Evolutionary conservation across 768 basidiomycete genomes (phyloP).

Genomic region (Psilocybe azurescens): DNA sequence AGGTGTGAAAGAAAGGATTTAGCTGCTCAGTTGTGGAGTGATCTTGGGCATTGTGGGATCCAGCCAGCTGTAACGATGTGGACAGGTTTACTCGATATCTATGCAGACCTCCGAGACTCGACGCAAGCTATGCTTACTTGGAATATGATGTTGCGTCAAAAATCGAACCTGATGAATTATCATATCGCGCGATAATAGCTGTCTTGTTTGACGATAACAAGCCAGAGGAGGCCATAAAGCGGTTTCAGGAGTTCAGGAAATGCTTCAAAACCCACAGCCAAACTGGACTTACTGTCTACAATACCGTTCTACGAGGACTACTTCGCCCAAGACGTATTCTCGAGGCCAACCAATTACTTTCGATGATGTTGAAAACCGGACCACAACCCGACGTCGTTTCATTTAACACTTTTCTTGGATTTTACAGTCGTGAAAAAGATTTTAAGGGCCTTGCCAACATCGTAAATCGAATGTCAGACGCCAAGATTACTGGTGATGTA

Average conservation of each 20-base stretch:
- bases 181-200: slow-evolving; percentile 76
- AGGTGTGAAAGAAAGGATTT: slow-evolving; percentile 57
- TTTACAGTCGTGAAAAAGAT: slow-evolving; percentile 67
- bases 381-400: slow-evolving; percentile 75
- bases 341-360: slow-evolving; percentile 47
- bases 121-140: slow-evolving; percentile 64
- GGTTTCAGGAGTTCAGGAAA: slow-evolving; percentile 57
- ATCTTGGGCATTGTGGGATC: slow-evolving; percentile 56
- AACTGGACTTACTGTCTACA: slow-evolving; percentile 58
- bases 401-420: slow-evolving; percentile 81
- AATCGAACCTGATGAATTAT: slow-evolving; percentile 61
- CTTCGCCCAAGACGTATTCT: slow-evolving; percentile 47
- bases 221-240: slow-evolving; percentile 53
- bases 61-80: slow-evolving; percentile 64
- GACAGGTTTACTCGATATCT: slow-evolving; percentile 74
- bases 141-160: slow-evolving; percentile 63
- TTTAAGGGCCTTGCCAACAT: slow-evolving; percentile 62
- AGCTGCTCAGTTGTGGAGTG: slow-evolving; percentile 71
- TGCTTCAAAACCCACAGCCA: slow-evolving; percentile 27
- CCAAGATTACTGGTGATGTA: slow-evolving; percentile 71
- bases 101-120: slow-evolving; percentile 53
- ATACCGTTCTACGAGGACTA: slow-evolving; percentile 76
- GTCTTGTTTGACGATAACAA: slow-evolving; percentile 58
- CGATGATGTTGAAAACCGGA: slow-evolving; percentile 50
- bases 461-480: slow-evolving; percentile 60